Percentiles rank a stretch among this genome's conserved stretches.
These are phyloP conservation scores for Schizochytrium sp. DNA, from an alignment of 108 stramenopile genomes.

Conservation along the genomic window DNA sequence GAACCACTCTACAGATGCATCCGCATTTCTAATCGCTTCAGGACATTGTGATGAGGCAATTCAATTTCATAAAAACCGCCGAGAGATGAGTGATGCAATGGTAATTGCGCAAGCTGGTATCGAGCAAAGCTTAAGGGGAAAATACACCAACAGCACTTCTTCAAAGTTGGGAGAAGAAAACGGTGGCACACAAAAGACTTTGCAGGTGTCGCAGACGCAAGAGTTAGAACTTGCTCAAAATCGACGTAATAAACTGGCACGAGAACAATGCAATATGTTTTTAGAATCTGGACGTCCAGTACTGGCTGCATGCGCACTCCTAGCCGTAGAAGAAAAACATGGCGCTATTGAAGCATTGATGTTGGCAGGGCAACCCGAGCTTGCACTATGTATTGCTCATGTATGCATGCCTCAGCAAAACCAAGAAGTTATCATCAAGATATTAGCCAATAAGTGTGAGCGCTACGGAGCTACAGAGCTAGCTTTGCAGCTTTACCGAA, in stretches of 20 bases:
- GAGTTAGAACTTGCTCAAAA: background rate
- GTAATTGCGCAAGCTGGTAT: conserved; percentile 9
- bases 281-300: background rate
- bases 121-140: background rate
- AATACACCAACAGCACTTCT: background rate
- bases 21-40: background rate
- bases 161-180: background rate
- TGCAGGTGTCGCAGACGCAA: background rate
- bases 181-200: background rate
- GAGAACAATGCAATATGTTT: background rate
- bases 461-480: conserved; percentile 14
- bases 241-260: conserved; percentile 27
- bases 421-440: conserved; percentile 3
- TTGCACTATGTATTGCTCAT: background rate
- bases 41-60: conserved; percentile 1
- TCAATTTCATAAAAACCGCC: conserved; percentile 3
- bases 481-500: conserved; percentile 42
- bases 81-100: background rate
- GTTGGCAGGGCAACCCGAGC: background rate
- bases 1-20: background rate
- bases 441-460: conserved; percentile 25
- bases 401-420: background rate
- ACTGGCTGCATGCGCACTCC: conserved; percentile 24
- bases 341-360: background rate
- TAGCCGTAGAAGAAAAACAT: background rate